Evolutionary conservation across 495 filamentous ascomycete genomes (phyloP), one percentile per base, ranked within the genome.

Genomic region (Talaromyces trachyspermus): DNA sequence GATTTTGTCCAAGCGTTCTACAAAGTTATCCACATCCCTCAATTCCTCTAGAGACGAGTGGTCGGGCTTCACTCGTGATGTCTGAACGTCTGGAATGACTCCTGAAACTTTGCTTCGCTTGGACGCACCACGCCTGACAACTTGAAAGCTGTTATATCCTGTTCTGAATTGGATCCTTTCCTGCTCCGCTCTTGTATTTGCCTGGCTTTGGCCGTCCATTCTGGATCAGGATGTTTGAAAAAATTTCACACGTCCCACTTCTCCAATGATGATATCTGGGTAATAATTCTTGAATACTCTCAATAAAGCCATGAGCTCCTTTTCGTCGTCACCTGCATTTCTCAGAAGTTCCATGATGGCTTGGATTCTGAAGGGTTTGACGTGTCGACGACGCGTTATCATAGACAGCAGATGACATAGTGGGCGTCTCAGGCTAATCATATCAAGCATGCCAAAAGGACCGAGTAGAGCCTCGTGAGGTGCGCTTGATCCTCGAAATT

Each of bases 201-300:
- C 38, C 76, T 74, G 20, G 88, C 68, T 52, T 79, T 81, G 43
- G 70, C 71, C 32, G 81, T 71, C 89, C 89, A 95, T 67, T 89
- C 82, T 2, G 70, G 73, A 58, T 88, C 81, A 17, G 87, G 85
- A 58, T 89, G 81, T 74, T 89, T 74, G 52, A 72, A 63, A 53
- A 33, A 74, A 45, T 54, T 61, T 54, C 56, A 65, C 54, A 40
- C 60, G 52, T 1, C 71, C 73, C 12, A 73, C 62, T 56, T 81
- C 80, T 26, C 81, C 84, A n/a, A 90, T 66, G 49, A 94, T 84
- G 40, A 94, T 83, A 62, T 94, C 88, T 5, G 89, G 88, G 56
- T 88, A 92, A 57, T 91, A 92, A 58, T 89, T 87, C 55, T 92
- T 92, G 66, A 84, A 95, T 6, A 89, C 74, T 47, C 80, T 77